Percentiles rank a stretch among this genome's conserved stretches.
Evolutionary conservation across 2,329 filamentous ascomycete genomes (phyloP).

Genomic region (Hysterium pulicare): DNA sequence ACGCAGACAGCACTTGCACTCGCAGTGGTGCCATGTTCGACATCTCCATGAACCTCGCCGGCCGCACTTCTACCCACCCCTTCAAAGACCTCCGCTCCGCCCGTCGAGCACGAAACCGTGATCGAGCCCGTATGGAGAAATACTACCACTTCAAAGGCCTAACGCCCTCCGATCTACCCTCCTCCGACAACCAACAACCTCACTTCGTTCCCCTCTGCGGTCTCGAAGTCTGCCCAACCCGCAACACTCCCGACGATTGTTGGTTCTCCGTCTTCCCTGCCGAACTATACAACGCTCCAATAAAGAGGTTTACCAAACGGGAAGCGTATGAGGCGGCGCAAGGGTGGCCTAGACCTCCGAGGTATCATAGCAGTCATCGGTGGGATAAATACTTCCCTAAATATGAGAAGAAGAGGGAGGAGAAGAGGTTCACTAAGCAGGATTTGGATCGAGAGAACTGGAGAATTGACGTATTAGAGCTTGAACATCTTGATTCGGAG

Average conservation of each 20-base stretch:
- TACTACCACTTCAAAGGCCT: conserved; percentile 9
- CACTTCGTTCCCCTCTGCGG: conserved; percentile 6
- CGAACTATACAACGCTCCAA: conserved; percentile 3
- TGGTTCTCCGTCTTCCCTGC: conserved; percentile 4
- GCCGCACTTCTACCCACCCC: conserved; percentile 5
- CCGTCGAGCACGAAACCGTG: conserved; percentile 4
- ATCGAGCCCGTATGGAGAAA: conserved; percentile 1
- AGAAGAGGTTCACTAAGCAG: neutral
- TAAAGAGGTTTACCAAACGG: conserved; percentile 5
- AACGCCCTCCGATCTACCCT: conserved; percentile 3
- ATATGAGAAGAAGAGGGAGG: neutral
- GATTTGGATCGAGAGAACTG: conserved; percentile 1
- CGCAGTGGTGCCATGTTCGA: too few species aligned
- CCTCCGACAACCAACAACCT: conserved; percentile 1
- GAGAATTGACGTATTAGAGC: neutral
- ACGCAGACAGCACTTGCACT: too few species aligned
- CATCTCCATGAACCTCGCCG: conserved; percentile 2
- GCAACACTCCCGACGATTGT: neutral
- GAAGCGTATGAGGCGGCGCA: conserved; percentile 6
- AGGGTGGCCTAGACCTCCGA: neutral
- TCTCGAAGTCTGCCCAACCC: neutral
- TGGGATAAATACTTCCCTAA: conserved; percentile 2
- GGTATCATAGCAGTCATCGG: neutral
- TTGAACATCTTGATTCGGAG: neutral
- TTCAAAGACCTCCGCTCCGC: conserved; percentile 13